phyloP scores from a whole-genome alignment of 345 rosid genomes.

The Brassica incana region DNA sequence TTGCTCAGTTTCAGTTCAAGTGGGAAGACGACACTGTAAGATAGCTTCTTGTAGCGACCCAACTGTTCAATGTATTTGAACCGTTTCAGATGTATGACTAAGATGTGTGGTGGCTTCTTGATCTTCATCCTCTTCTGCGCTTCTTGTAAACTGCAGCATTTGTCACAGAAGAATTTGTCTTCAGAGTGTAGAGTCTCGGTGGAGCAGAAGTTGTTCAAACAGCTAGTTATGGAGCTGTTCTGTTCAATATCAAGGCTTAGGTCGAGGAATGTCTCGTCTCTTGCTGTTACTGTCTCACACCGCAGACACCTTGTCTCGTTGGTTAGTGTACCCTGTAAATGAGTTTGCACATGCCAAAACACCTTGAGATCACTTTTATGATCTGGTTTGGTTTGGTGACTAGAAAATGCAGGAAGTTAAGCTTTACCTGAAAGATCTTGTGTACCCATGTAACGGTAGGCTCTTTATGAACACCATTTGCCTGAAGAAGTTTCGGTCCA shows the following conservation, averaged over 20 bases:
- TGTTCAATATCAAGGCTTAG: slow-evolving; percentile 97
- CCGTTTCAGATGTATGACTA: slow-evolving; percentile 58
- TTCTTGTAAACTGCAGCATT: slow-evolving; percentile 97
- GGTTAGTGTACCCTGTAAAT: slow-evolving; percentile 75
- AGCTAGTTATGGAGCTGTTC: slow-evolving; percentile 94
- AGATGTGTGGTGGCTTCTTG: slow-evolving; percentile 67
- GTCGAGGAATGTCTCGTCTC: slow-evolving; percentile 89
- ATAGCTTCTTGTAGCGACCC: slow-evolving; percentile 81
- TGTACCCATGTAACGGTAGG: too few species aligned
- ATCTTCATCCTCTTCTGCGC: slow-evolving; percentile 99
- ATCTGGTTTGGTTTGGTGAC: not conserved
- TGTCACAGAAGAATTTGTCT: slow-evolving; percentile 96
- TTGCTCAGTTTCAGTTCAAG: slow-evolving; percentile 87
- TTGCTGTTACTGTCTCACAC: slow-evolving; percentile 93
- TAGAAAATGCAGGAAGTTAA: slow-evolving; percentile 5
- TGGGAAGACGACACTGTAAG: slow-evolving; percentile 84
- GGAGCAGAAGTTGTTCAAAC: slow-evolving; percentile 93
- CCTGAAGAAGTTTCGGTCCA: too few species aligned
- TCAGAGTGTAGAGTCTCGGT: slow-evolving; percentile 92
- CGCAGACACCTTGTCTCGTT: slow-evolving; percentile 92
- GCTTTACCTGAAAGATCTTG: not conserved
- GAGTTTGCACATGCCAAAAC: not conserved
- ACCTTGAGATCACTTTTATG: not conserved
- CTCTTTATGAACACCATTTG: too few species aligned
- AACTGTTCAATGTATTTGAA: slow-evolving; percentile 90